Base-by-base conservation (phyloP, 768 basidiomycete species). In the Psilocybe azurescens region DNA sequence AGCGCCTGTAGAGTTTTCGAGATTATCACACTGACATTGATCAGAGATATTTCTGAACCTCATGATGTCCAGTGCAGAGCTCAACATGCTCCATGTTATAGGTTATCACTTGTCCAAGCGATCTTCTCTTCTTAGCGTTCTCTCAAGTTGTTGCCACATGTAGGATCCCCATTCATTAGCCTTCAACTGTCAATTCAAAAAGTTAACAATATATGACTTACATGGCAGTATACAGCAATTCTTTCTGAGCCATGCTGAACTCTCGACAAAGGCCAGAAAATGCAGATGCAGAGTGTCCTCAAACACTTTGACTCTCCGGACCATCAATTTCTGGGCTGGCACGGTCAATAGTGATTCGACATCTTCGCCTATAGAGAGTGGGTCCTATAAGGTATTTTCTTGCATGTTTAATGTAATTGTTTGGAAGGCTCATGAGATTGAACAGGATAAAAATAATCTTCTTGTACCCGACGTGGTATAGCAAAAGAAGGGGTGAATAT, bases 11-110 rank as follows among this genome's bases (percentile, higher is more conserved):
- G 60, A 13, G 28, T 62, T 24, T 46, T 52, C 8, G 55, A 58
- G 53, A 58, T 62, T n/a, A 32, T 52, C 3, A 36, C 61, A 16
- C 47, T 58, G 5, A 49, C 49, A 33, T 41, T 58, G 29, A 56
- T 62, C 46, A 30, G 56, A 44, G 36, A 38, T 38, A n/a, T n/a
- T n/a, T n/a, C n/a, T n/a, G n/a, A 33, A 33, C 33, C 5, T 9
- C 4, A 33, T 33, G 33, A 33, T 5, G 33, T 9, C 9, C 33
- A 52, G 6, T 32, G 29, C 3, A 8, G 8, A 4, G 9, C 33
- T 52, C 24, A 30, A 11, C 51, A 4, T 7, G 13, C 30, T 14
- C 8, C 30, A 2, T 52, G n/a, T n/a, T n/a, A 4, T 32, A 53
- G 52, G 33, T 53, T 18, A 53, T 53, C n/a, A 53, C 52, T 3